Base-by-base conservation (phyloP, 140 eudicot species). In the Senecio squalidus region DNA sequence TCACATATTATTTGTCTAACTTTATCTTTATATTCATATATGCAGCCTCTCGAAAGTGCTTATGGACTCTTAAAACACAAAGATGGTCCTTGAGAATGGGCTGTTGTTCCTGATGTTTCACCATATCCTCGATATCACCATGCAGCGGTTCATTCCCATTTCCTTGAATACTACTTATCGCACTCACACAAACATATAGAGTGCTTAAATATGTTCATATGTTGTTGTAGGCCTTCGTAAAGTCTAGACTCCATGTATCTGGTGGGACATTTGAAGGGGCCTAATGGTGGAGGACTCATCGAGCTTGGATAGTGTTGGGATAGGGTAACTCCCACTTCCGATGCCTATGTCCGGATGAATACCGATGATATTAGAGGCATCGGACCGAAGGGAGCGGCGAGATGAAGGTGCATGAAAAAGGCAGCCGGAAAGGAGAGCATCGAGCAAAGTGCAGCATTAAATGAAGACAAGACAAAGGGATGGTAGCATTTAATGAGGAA, bases 1-100 rank as follows among this genome's bases (percentile, higher is more conserved):
- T 9, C 10, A 36, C 43, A 36, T 36, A 27, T 41, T 34, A 23
- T 47, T 28, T 66, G 24, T 65, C 46, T 56, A 41, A 29, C 26
- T 15, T 60, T 48, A 40, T 30, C 28, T 39, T 27, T 30, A 34
- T 39, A 33, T 47, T 39, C 28, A 51, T 62, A 47, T 76, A 27
- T 67, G 79, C 76, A 92, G 98, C 98, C 98, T 48, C 64, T 87
- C 67, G 89, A 95, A 27, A 84, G 95, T 75, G 98, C 98, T 26
- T 92, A 87, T 78, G 98, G 98, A 27, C 98, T 92, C 58, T 96
- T 96, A 20, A 92, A 92, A 66, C 98, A 92, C 61, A 87, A 95
- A 78, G 98, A 92, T 82, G 98, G 98, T 61, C 86, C 96, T 13
- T 92, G 98, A 96, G 98, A 92, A 70, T 92, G 98, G 98, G 98